phyloP scores from a whole-genome alignment of 805 yeast genomes.

The Suhomyces prunicola region DNA sequence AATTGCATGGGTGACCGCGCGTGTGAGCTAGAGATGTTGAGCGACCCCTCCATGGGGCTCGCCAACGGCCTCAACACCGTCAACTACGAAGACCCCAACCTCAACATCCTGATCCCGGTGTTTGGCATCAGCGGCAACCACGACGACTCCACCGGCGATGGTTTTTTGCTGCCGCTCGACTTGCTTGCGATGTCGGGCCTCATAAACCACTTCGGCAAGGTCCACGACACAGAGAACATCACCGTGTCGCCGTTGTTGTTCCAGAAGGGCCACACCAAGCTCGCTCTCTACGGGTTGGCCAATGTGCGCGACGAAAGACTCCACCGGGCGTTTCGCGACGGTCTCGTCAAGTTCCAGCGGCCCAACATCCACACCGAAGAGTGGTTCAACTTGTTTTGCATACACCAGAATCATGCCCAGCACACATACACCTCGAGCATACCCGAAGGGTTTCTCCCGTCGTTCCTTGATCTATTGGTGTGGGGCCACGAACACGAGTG shows the following conservation, averaged over 20 bases:
- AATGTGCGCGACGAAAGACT: constrained; percentile 87
- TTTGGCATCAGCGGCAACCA: constrained; percentile 95
- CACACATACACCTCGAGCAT: constrained; percentile 78
- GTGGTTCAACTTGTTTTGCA: constrained; percentile 83
- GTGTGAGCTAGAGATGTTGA: constrained; percentile 74
- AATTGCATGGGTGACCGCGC: constrained; percentile 85
- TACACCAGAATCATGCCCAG: constrained; percentile 88
- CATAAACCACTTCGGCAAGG: constrained; percentile 86
- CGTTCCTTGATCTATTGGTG: constrained; percentile 73
- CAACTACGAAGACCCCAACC: constrained; percentile 86
- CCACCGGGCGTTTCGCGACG: constrained; percentile 75
- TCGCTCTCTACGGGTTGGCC: constrained; percentile 87
- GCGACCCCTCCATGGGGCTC: constrained; percentile 68
- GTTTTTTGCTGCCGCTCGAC: constrained; percentile 81
- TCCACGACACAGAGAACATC: constrained; percentile 70
- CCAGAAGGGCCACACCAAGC: constrained; percentile 75
- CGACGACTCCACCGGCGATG: constrained; percentile 92
- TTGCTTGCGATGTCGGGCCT: constrained; percentile 76
- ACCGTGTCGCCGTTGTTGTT: constrained; percentile 72
- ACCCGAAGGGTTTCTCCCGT: constrained; percentile 82
- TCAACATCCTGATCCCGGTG: constrained; percentile 84
- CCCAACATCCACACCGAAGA: constrained; percentile 57
- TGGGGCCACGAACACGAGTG: constrained; percentile 99
- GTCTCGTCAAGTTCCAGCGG: constrained; percentile 71
- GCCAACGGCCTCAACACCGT: constrained; percentile 65